A percentile compares a stretch with the other conserved stretches of the same genome.
Conservation (phyloP, 257 asterid genomes). For the Plantago major region DNA sequence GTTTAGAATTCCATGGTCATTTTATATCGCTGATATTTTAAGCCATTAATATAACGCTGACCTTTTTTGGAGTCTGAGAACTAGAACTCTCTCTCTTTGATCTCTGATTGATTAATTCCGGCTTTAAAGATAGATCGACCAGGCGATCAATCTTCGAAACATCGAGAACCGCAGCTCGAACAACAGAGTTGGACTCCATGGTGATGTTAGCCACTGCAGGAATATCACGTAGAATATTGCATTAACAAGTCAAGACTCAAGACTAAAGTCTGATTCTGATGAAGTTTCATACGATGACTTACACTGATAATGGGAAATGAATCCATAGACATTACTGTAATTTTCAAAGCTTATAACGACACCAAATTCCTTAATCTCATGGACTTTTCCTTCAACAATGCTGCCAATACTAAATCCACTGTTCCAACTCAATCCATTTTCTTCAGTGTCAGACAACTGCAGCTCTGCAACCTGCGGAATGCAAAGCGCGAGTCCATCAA, state of each 20-base stretch:
- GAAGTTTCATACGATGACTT: conserved; percentile 29
- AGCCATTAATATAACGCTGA: too few relatives aligned
- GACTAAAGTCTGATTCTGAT: not conserved
- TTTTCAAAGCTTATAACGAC: conserved; percentile 71
- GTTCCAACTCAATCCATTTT: conserved; percentile 47
- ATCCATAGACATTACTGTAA: conserved; percentile 64
- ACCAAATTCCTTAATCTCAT: conserved; percentile 74
- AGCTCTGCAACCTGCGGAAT: conserved; percentile 67
- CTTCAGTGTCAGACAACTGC: conserved; percentile 50
- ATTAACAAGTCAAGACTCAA: not conserved
- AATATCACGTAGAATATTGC: conserved; percentile 13
- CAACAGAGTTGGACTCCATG: conserved; percentile 46
- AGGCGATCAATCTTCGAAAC: conserved; percentile 81
- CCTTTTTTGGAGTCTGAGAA: conserved; percentile 50
- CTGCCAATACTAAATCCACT: conserved; percentile 53
- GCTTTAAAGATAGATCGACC: conserved; percentile 82
- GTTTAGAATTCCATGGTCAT: too few relatives aligned
- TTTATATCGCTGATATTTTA: too few relatives aligned
- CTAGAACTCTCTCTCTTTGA: conserved; percentile 33
- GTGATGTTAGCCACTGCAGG: conserved; percentile 66
- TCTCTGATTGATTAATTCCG: conserved; percentile 48
- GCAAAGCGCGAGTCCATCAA: too few relatives aligned
- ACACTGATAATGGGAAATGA: conserved; percentile 84
- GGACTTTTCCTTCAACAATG: conserved; percentile 71
- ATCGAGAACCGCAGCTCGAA: conserved; percentile 80